phyloP scores from a whole-genome alignment of 225 moss, liverwort and hornwort species.

The Sphagnum tenellum region DNA sequence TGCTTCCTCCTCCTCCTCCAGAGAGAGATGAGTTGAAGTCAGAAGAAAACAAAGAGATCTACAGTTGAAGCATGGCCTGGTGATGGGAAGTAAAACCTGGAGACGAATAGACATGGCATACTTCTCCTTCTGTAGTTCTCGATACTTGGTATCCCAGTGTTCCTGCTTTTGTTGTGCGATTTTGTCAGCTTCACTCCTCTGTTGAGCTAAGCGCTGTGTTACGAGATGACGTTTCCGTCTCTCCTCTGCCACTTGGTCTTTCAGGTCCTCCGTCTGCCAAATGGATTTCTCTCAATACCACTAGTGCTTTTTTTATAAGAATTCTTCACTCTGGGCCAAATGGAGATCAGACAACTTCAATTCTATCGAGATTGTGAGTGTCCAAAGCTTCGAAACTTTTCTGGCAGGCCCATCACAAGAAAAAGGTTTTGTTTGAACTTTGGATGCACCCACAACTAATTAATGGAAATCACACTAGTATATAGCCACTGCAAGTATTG shows the following conservation, averaged over 20 bases:
- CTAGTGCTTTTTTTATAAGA: background rate
- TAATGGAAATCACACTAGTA: no score
- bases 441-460: background rate
- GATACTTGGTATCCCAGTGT: conserved; percentile 52
- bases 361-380: background rate
- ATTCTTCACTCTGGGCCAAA: background rate
- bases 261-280: conserved; percentile 27
- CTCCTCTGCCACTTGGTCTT: conserved; percentile 39
- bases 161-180: conserved; percentile 45
- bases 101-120: conserved; percentile 57
- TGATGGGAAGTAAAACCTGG: conserved; percentile 32
- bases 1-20: no score
- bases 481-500: no score
- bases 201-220: conserved; percentile 27
- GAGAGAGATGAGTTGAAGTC: no score
- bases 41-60: no score
- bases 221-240: conserved; percentile 38
- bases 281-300: conserved; percentile 12
- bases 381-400: background rate
- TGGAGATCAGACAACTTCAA: background rate
- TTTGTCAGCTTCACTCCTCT: conserved; percentile 41
- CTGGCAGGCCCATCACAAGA: background rate
- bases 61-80: no score
- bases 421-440: background rate
- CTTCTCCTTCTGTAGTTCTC: conserved; percentile 65